Evolutionary conservation across 2,329 filamentous ascomycete species (phyloP).

Genomic region (Botrytis squamosa): DNA sequence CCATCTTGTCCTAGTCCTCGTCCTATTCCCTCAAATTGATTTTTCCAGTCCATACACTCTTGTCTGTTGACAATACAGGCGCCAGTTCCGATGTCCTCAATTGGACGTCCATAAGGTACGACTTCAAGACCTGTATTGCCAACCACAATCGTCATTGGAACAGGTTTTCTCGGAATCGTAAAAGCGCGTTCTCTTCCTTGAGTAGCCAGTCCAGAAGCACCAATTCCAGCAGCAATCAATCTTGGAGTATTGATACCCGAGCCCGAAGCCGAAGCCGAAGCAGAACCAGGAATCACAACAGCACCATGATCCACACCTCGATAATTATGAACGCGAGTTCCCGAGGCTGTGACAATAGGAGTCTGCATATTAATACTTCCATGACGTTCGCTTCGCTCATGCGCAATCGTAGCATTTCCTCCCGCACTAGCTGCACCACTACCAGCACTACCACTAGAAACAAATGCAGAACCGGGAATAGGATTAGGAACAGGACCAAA

Average conservation of each 20-base stretch:
- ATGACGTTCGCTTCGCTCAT: background rate
- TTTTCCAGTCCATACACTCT: background rate
- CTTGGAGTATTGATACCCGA: background rate
- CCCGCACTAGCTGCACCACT: too few species aligned
- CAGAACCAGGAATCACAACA: background rate
- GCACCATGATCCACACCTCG: background rate
- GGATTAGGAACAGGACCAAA: background rate
- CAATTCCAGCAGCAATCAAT: background rate
- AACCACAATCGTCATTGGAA: background rate
- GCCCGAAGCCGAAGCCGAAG: background rate
- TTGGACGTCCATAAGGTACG: rapidly evolving
- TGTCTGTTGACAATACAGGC: background rate
- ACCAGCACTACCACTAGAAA: background rate
- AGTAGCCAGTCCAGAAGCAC: rapidly evolving
- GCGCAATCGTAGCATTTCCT: background rate
- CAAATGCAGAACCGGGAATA: background rate
- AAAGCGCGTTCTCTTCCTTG: background rate
- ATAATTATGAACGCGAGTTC: background rate
- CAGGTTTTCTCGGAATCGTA: background rate
- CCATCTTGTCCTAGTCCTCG: background rate
- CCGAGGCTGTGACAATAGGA: background rate
- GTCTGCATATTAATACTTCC: background rate
- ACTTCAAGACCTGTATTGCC: background rate
- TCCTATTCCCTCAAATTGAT: background rate
- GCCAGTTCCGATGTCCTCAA: background rate